Conservation (phyloP, 2,329 filamentous ascomycete species). For the Botrytis elliptica region DNA sequence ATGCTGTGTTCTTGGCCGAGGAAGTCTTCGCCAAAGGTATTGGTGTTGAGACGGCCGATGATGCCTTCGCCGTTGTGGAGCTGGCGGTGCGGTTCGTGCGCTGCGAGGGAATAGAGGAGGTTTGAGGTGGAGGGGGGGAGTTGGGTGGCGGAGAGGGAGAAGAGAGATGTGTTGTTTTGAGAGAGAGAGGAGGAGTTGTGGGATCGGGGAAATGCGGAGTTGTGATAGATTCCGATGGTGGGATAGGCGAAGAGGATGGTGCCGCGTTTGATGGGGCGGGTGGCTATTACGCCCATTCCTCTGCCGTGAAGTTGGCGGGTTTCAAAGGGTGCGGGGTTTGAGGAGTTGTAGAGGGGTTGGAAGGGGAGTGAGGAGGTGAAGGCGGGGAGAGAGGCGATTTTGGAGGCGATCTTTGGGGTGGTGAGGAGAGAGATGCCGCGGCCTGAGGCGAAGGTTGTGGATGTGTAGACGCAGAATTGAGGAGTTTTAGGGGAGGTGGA, state of each 20-base stretch:
- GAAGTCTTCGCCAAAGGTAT: conserved; percentile 29
- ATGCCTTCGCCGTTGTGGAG: conserved; percentile 16
- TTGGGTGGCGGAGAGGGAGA: conserved; percentile 20
- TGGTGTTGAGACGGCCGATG: conserved; percentile 30
- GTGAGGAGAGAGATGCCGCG: conserved; percentile 37
- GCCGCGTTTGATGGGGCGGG: conserved; percentile 25
- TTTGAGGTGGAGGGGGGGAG: background rate
- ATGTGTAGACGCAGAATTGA: conserved; percentile 36
- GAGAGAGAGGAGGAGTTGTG: background rate
- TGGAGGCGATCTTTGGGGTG: conserved; percentile 28
- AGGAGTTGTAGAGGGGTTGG: background rate
- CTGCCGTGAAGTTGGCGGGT: conserved; percentile 22
- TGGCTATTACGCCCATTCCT: conserved; percentile 30
- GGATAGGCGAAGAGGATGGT: conserved; percentile 27
- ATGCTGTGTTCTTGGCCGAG: conserved; percentile 21
- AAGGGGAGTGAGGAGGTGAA: conserved; percentile 20
- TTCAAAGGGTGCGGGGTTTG: conserved; percentile 21
- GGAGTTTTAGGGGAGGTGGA: background rate
- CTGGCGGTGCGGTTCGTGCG: conserved; percentile 15
- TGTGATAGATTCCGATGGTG: conserved; percentile 27
- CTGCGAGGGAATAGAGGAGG: conserved; percentile 23
- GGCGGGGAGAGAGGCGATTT: conserved; percentile 28
- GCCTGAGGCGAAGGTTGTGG: conserved; percentile 30
- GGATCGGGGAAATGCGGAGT: conserved; percentile 22
- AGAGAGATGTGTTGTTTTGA: conserved; percentile 11